Evolutionary conservation across 1,284 basidiomycete genomes (phyloP), one percentile per base, ranked within the genome.

Genomic region (Coriolopsis trogii): DNA sequence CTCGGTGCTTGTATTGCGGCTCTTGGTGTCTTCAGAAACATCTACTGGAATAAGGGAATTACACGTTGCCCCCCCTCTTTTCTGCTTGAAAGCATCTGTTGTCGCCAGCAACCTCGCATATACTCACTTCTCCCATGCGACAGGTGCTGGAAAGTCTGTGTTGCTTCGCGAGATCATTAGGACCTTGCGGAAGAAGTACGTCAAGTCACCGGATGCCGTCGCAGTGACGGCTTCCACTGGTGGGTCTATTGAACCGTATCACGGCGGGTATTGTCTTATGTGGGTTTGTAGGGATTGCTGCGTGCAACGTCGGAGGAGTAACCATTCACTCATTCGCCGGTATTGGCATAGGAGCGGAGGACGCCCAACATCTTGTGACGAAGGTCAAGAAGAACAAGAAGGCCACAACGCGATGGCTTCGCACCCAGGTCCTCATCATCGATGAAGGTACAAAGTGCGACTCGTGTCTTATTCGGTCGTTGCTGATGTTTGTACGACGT

Each of bases 61-160:
- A n/a, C n/a, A n/a, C n/a, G n/a, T n/a, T n/a, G n/a, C n/a, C n/a
- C n/a, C n/a, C n/a, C n/a, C n/a, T n/a, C n/a, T n/a, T n/a, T n/a
- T n/a, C n/a, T n/a, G n/a, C n/a, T n/a, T n/a, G n/a, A n/a, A n/a
- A n/a, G n/a, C n/a, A n/a, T n/a, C n/a, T n/a, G n/a, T 16, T 18
- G 21, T 12, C 18, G 47, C 21, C 47, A 47, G 54, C 54, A 53
- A 25, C 18, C 38, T 15, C 56, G 52, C 50, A 59, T 34, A 42
- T 63, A 41, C 41, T 57, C 58, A 59, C 51, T 3, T 51, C 4
- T 16, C 6, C n/a, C 24, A 10, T 23, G 1, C 10, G 2, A 3
- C 51, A 91, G 93, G 93, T 53, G 95, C 94, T 1, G 94, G 94
- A 48, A 97, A 97, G 72, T 96, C 94, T 0, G 91, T 97, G 10